These are phyloP conservation scores for Backusella luteola DNA, from an alignment of 192 early-diverging fungal genomes.

Conservation along the genomic window DNA sequence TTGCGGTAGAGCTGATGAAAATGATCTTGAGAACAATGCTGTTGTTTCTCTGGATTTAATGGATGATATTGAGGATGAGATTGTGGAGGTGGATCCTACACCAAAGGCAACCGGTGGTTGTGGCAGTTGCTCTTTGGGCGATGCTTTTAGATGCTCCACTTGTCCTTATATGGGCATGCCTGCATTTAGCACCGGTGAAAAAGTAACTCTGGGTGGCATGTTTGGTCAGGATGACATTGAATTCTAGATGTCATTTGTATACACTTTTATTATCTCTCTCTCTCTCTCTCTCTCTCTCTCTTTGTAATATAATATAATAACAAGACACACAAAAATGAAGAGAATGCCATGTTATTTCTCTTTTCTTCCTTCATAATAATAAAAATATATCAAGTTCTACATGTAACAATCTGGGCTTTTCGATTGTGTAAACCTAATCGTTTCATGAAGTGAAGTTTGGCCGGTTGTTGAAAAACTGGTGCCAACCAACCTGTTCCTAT, in stretches of 20 bases:
- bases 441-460: not conserved
- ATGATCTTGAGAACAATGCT: slow-evolving; percentile 61
- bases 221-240: slow-evolving; percentile 41
- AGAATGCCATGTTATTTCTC: not conserved
- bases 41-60: slow-evolving; percentile 36
- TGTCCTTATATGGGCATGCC: slow-evolving; percentile 99
- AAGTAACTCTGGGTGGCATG: slow-evolving; percentile 78
- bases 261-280: not conserved
- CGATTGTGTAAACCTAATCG: too few species aligned
- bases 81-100: slow-evolving; percentile 42
- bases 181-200: slow-evolving; percentile 93
- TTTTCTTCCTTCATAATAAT: not conserved
- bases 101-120: slow-evolving; percentile 54
- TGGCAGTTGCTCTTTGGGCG: slow-evolving; percentile 85
- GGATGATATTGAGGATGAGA: slow-evolving; percentile 35
- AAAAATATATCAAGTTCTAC: not conserved
- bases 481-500: not conserved
- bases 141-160: slow-evolving; percentile 94
- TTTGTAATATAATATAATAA: not conserved
- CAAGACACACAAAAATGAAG: not conserved
- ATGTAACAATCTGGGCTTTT: not conserved
- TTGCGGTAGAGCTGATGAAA: slow-evolving; percentile 86
- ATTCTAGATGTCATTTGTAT: slow-evolving; percentile 14
- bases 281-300: not conserved
- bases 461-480: not conserved